Conservation (phyloP, 2,329 filamentous ascomycete species). For the Fusarium secorum region DNA sequence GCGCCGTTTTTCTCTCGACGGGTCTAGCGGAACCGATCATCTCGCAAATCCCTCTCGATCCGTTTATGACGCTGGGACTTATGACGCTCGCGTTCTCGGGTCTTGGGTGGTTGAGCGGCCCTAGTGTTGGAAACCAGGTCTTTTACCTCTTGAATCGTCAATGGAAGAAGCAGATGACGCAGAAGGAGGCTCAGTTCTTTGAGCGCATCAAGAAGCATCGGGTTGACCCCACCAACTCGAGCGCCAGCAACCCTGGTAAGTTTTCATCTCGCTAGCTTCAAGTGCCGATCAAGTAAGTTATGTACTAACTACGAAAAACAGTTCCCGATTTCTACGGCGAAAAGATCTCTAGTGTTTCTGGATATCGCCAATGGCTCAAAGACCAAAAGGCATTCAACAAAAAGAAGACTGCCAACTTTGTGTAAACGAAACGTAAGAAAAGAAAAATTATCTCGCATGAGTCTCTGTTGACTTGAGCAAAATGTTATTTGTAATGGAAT, state of each 20-base stretch:
- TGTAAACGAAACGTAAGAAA: slow-evolving; percentile 50
- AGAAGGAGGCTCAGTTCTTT: slow-evolving; percentile 96
- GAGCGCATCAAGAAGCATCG: slow-evolving; percentile 89
- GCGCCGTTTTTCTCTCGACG: slow-evolving; percentile 72
- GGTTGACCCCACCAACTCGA: slow-evolving; percentile 89
- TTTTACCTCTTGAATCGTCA: slow-evolving; percentile 81
- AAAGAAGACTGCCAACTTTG: slow-evolving; percentile 79
- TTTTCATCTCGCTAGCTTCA: background rate
- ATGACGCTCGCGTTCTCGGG: slow-evolving; percentile 79
- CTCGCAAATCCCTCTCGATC: slow-evolving; percentile 81
- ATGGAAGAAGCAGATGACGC: slow-evolving; percentile 74
- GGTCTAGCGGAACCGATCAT: slow-evolving; percentile 76
- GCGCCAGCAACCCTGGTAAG: slow-evolving; percentile 81
- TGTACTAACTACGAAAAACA: slow-evolving; percentile 41
- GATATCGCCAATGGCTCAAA: slow-evolving; percentile 95
- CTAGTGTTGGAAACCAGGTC: slow-evolving; percentile 78
- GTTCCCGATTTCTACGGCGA: slow-evolving; percentile 98
- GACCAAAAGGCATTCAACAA: slow-evolving; percentile 97
- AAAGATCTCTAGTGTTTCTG: slow-evolving; percentile 92
- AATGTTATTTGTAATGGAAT: slow-evolving; percentile 38
- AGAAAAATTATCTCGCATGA: slow-evolving; percentile 1
- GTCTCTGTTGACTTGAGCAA: slow-evolving; percentile 11
- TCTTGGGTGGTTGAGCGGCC: slow-evolving; percentile 88
- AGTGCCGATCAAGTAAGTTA: background rate
- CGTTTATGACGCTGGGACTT: slow-evolving; percentile 83